These are phyloP conservation scores for Xylaria multiplex DNA, from an alignment of 2,329 filamentous ascomycete genomes.

Conservation along the genomic window DNA sequence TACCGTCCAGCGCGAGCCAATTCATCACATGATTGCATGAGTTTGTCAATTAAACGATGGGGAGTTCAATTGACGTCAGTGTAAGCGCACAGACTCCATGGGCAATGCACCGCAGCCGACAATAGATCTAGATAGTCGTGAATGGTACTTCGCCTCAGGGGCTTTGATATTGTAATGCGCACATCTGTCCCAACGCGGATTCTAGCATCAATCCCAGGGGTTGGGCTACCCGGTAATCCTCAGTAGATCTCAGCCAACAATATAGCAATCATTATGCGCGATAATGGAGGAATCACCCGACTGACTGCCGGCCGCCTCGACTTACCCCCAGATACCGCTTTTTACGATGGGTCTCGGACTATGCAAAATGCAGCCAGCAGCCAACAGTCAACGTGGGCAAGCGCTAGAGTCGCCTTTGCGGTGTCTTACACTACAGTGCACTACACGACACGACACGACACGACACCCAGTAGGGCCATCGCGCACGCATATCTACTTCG, in stretches of 20 bases:
- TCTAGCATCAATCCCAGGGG: slow-evolving; percentile 29
- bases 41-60: slow-evolving; percentile 1
- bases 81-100: slow-evolving; percentile 16
- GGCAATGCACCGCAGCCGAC: slow-evolving; percentile 11
- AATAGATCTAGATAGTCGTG: slow-evolving; percentile 15
- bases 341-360: slow-evolving; percentile 32
- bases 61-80: slow-evolving; percentile 20
- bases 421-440: slow-evolving; percentile 9
- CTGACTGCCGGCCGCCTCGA: slow-evolving; percentile 47
- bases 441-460: too few relatives aligned
- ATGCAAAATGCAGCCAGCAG: slow-evolving; percentile 19
- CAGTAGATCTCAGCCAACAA: slow-evolving; percentile 39
- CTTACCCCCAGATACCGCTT: slow-evolving; percentile 39
- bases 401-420: slow-evolving; percentile 13
- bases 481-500: slow-evolving; percentile 19
- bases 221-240: slow-evolving; percentile 28
- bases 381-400: background rate
- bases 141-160: slow-evolving; percentile 22
- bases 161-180: slow-evolving; percentile 24
- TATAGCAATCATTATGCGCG: slow-evolving; percentile 30
- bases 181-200: slow-evolving; percentile 30
- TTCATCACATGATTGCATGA: slow-evolving; percentile 16
- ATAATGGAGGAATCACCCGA: slow-evolving; percentile 34
- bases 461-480: slow-evolving; percentile 23
- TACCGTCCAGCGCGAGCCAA: slow-evolving; percentile 12